phyloP scores from a whole-genome alignment of 2,329 filamentous ascomycete species.

The Grosmannia huntii region DNA sequence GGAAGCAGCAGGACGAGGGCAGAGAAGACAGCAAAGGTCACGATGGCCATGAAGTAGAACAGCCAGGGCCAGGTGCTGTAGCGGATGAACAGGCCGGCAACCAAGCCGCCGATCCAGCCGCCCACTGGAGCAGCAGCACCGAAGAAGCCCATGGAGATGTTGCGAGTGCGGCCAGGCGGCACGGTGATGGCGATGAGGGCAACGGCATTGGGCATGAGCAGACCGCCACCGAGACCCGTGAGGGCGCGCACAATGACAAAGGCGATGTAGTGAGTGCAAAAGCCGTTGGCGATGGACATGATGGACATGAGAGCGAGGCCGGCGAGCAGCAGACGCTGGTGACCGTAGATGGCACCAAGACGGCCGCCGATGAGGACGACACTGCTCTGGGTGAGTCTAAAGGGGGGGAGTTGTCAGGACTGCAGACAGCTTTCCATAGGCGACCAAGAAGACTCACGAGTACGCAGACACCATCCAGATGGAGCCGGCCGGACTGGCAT shows the following conservation, averaged over 20 bases:
- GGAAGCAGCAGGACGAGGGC: constrained; percentile 12
- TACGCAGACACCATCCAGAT: constrained; percentile 28
- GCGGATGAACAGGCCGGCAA: constrained; percentile 25
- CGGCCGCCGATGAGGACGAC: constrained; percentile 40
- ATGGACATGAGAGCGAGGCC: constrained; percentile 29
- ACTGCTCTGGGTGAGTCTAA: constrained; percentile 34
- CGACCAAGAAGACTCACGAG: constrained; percentile 15
- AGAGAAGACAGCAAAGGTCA: constrained; percentile 9
- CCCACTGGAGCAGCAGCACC: constrained; percentile 33
- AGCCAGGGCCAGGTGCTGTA: constrained; percentile 25
- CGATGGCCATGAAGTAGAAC: constrained; percentile 15
- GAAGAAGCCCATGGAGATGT: constrained; percentile 32
- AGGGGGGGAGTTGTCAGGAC: not conserved
- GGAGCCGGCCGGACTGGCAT: constrained; percentile 19
- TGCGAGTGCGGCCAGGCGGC: constrained; percentile 30
- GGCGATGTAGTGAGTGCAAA: constrained; percentile 26
- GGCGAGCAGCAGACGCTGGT: constrained; percentile 31
- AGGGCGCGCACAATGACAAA: constrained; percentile 32
- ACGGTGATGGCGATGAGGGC: constrained; percentile 35
- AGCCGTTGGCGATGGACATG: constrained; percentile 30
- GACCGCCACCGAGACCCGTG: constrained; percentile 35
- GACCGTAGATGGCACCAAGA: constrained; percentile 39
- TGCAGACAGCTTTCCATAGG: too few species aligned
- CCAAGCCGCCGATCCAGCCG: constrained; percentile 25
- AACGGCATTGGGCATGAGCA: constrained; percentile 39